phyloP scores from a whole-genome alignment of 2,329 filamentous ascomycete species.

The Clonostachys sp. region DNA sequence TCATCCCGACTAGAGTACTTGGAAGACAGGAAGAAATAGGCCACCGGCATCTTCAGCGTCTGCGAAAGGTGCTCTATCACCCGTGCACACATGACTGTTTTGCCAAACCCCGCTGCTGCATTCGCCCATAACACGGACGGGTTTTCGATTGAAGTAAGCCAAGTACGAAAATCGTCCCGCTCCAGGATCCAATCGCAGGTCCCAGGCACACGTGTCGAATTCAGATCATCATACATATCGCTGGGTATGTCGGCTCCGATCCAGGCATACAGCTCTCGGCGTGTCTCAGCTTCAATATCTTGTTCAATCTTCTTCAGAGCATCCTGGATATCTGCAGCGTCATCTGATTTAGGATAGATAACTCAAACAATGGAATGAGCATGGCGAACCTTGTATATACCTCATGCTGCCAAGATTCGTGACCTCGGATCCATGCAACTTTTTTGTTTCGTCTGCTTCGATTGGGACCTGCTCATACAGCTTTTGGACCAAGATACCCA shows the following conservation, averaged over 20 bases:
- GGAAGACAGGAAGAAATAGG: slow-evolving; percentile 24
- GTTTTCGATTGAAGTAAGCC: slow-evolving; percentile 6
- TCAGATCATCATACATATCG: slow-evolving; percentile 10
- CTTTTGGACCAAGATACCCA: slow-evolving; percentile 4
- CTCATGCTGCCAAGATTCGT: not conserved
- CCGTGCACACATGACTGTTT: slow-evolving; percentile 22
- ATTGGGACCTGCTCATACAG: slow-evolving; percentile 6
- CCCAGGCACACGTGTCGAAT: slow-evolving; percentile 8
- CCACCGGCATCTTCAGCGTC: not conserved
- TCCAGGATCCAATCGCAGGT: slow-evolving; percentile 20
- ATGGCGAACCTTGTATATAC: slow-evolving; percentile 4
- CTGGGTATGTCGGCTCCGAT: slow-evolving; percentile 1
- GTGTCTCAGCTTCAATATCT: too few species aligned
- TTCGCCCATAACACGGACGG: slow-evolving; percentile 21
- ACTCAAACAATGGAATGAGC: slow-evolving; percentile 5
- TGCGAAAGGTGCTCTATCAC: slow-evolving; percentile 14
- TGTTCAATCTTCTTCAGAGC: too few species aligned
- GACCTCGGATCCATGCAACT: not conserved
- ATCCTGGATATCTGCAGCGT: too few species aligned
- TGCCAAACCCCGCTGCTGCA: slow-evolving; percentile 20
- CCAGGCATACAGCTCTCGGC: too few species aligned
- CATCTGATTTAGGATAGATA: too few species aligned
- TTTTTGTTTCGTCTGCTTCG: not conserved
- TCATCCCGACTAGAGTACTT: slow-evolving; percentile 13
- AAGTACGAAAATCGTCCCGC: slow-evolving; percentile 6